Evolutionary conservation across 768 basidiomycete species (phyloP).

Genomic region (Xanthoconium purpureum): DNA sequence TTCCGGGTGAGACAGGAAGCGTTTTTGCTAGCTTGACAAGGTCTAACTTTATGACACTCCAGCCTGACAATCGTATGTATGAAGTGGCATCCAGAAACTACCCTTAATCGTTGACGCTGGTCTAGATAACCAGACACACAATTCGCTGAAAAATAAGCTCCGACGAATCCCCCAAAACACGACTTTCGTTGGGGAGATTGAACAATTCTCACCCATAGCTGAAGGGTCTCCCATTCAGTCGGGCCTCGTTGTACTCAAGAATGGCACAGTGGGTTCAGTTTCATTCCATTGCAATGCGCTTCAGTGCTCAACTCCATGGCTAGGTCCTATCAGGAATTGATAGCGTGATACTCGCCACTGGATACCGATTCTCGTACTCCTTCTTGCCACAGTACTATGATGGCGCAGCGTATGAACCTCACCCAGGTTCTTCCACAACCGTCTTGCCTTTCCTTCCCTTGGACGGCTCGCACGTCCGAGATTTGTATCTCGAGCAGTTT

Average conservation of each 20-base stretch:
- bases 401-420: background rate
- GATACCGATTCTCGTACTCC: conserved; percentile 12
- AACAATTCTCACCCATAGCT: conserved; percentile 2
- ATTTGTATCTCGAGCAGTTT: conserved; percentile 13
- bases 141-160: background rate
- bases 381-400: conserved; percentile 20
- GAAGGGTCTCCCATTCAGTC: conserved; percentile 12
- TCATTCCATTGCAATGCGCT: background rate
- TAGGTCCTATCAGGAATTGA: conserved; percentile 2
- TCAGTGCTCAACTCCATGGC: too few species aligned
- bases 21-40: background rate
- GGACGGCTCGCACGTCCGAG: conserved; percentile 9
- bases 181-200: conserved; percentile 13
- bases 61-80: conserved; percentile 7
- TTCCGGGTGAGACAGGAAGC: conserved; percentile 5
- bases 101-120: background rate
- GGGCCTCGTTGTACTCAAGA: conserved; percentile 12
- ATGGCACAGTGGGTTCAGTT: conserved; percentile 9
- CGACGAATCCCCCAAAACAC: conserved; percentile 10
- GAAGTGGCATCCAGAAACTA: background rate
- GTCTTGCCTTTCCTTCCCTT: conserved; percentile 8
- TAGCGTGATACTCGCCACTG: conserved; percentile 13
- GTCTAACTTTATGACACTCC: background rate
- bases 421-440: background rate
- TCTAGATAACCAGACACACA: background rate